Evolutionary conservation across 164 flowering plant genomes (phyloP), one percentile per base, ranked within the genome.

Genomic region (Kalanchoe fedtschenkoi): DNA sequence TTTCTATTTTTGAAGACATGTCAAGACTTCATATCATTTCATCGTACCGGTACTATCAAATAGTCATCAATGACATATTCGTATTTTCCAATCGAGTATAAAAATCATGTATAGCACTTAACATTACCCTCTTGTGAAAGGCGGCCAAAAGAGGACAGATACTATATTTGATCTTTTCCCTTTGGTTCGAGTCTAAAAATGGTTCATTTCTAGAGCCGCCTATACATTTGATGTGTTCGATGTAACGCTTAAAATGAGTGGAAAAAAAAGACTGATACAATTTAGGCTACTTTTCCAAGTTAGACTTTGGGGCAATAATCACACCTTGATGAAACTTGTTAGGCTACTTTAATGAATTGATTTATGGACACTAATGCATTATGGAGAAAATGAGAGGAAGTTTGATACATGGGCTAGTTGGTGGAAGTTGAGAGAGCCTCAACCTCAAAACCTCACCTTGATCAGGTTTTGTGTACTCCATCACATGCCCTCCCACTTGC

Each of bases 401-500:
- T 47, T 47, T 22, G 54, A 46, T 29, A 47, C 54, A 47, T 47
- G 54, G 9, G 11, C 28, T 19, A 47, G 54, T 22, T 47, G 54
- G 54, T 47, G 54, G 54, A 22, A 47, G 54, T 47, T 47, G 54
- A 47, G 29, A 22, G 54, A n/a, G n/a, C n/a, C n/a, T n/a, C n/a
- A n/a, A n/a, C 54, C 54, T 47, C 54, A 47, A 47, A 47, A 21
- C 10, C 29, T 24, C 29, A 8, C 14, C 11, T 47, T 47, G 54
- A 47, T 8, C 24, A 28, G 24, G 21, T 47, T 47, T 47, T 47
- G 22, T 47, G 29, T 14, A 10, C n/a, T n/a, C n/a, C 54, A 47
- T 47, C 55, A 47, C 55, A 47, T 47, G 54, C n/a, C n/a, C 24
- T 47, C 28, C 54, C 28, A 47, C 54, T 47, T 47, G 54, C 28